Percentiles rank a stretch among this genome's conserved stretches.
Evolutionary conservation across 345 rosid genomes (phyloP).

Genomic region (Noccaea caerulescens): DNA sequence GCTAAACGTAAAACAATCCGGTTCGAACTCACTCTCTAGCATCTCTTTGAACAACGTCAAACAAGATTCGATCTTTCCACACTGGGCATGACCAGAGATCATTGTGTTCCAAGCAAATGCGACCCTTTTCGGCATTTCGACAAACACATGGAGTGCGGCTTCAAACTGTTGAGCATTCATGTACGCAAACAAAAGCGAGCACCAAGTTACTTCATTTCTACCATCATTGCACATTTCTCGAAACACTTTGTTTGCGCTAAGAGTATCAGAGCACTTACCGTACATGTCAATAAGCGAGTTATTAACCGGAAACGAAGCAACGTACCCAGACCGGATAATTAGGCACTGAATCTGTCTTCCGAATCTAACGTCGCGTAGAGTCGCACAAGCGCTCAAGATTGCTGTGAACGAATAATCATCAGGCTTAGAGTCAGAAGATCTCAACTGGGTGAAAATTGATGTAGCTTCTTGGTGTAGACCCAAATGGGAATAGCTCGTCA

Average conservation of each 20-base stretch:
- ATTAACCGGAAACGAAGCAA: slow-evolving; percentile 52
- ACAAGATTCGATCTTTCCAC: slow-evolving; percentile 60
- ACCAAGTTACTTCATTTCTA: slow-evolving; percentile 80
- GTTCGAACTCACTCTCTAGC: slow-evolving; percentile 47
- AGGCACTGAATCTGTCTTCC: slow-evolving; percentile 61
- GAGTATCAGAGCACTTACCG: slow-evolving; percentile 66
- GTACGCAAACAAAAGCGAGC: slow-evolving; percentile 75
- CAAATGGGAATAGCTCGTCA: slow-evolving; percentile 63
- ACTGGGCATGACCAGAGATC: slow-evolving; percentile 62
- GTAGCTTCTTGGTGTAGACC: slow-evolving; percentile 61
- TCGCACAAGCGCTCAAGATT: slow-evolving; percentile 58
- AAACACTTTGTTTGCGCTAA: slow-evolving; percentile 62
- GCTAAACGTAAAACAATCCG: slow-evolving; percentile 84
- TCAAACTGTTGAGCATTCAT: slow-evolving; percentile 50
- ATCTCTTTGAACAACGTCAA: slow-evolving; percentile 55
- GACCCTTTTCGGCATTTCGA: slow-evolving; percentile 57
- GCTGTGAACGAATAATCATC: slow-evolving; percentile 75
- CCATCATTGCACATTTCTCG: slow-evolving; percentile 44
- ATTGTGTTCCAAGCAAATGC: slow-evolving; percentile 76
- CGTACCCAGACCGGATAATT: slow-evolving; percentile 52
- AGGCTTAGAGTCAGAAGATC: slow-evolving; percentile 45
- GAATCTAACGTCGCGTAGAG: slow-evolving; percentile 44
- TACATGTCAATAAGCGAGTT: slow-evolving; percentile 79
- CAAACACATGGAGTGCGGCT: slow-evolving; percentile 51
- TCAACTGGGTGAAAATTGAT: slow-evolving; percentile 55